Percentiles rank a stretch among this genome's conserved stretches.
Evolutionary conservation across 2,329 filamentous ascomycete genomes (phyloP).

Genomic region (Ascomycota sp.): DNA sequence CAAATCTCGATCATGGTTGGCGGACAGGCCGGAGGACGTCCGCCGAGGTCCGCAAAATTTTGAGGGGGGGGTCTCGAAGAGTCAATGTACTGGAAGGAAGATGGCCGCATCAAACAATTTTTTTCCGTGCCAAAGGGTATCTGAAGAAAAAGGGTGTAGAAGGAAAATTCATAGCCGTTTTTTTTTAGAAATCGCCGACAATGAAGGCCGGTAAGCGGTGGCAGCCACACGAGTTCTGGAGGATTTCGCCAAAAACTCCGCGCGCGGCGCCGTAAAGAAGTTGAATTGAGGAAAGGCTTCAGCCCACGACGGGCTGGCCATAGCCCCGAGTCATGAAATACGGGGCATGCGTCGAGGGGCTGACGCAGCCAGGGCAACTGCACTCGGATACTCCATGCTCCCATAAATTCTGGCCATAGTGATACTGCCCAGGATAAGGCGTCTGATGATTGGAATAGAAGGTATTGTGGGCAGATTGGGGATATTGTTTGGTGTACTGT

Average conservation of each 20-base stretch:
- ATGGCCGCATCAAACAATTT: conserved; percentile 12
- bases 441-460: conserved; percentile 21
- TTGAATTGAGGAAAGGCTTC: not conserved
- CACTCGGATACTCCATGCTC: conserved; percentile 29
- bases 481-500: conserved; percentile 23
- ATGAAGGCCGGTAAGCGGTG: no score
- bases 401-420: conserved; percentile 27
- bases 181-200: not conserved
- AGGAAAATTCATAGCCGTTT: conserved; percentile 14
- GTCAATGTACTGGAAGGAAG: conserved; percentile 6
- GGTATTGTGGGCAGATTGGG: conserved; percentile 20
- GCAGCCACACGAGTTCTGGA: no score
- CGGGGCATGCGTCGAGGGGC: conserved; percentile 22
- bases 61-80: no score
- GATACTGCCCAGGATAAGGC: conserved; percentile 21
- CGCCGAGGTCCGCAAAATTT: no score
- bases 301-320: conserved; percentile 35
- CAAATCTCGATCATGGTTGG: not conserved
- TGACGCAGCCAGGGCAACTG: conserved; percentile 24
- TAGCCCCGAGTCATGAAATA: conserved; percentile 30
- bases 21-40: no score
- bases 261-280: no score
- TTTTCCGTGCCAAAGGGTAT: conserved; percentile 18
- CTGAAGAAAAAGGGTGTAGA: conserved; percentile 15
- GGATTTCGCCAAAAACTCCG: no score